Base-by-base conservation (phyloP, 768 basidiomycete species). In the Rickenella mellea region DNA sequence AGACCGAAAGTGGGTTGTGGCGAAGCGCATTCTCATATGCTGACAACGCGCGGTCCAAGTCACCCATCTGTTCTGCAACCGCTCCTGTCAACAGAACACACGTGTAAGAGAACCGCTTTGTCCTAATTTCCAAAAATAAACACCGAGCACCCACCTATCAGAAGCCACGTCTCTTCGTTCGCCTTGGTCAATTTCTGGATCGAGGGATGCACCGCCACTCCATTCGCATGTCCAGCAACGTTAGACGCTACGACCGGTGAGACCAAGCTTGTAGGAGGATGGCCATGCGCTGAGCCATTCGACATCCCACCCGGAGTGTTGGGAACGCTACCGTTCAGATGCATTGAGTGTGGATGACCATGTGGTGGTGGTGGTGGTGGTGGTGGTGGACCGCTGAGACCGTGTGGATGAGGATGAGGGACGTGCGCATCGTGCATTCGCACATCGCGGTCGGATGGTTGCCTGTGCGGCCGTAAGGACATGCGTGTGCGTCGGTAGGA, bases 21-120 rank as follows among this genome's bases (percentile, higher is more conserved):
- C 91, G 81, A 50, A 98, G 73, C 2, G 93, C 93, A 56, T 86
- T 82, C 65, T 98, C 94, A 66, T 97, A 99, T 46, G 92, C 90
- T 32, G 77, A 77, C 53, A 90, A 71, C 37, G 96, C 94, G 49
- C 91, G 83, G 56, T 96, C 92, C 55, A 88, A 73, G 68, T 97
- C 89, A 49, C 81, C 76, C 80, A 98, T 86, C 60, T 93, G 89
- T 62, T 97, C 96, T 39, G 93, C 91, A 42, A 96, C 86, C 42
- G 87, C 80, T 41, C 92, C 93, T 97, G 67, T 50, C 47, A 53
- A 59, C 63, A 53, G 51, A 52, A 32, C 46, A 47, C 27, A 40
- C 26, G 46, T 39, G 36, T 40, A 15, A 5, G 29, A 27, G 40
- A 41, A 21, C 14, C 9, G 21, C 21, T 37, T 10, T 17, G 10